phyloP scores from a whole-genome alignment of 2,329 filamentous ascomycete species.

The Colletotrichum salicis region DNA sequence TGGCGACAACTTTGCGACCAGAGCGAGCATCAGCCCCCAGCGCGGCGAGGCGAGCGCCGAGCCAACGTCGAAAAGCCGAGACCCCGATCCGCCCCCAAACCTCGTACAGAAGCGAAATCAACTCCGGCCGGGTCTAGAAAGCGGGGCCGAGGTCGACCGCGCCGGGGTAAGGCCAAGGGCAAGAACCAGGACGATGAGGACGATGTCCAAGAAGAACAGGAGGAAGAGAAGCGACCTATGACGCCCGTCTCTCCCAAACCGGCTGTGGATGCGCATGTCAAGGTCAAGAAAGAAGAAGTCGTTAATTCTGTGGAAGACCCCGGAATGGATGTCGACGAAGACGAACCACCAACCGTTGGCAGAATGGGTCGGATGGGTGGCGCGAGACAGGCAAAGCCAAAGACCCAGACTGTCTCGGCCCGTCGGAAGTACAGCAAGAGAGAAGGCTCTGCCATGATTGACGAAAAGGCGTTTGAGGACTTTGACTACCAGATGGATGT shows the following conservation, averaged over 20 bases:
- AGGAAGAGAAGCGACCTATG: conserved; percentile 36
- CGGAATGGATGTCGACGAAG: conserved; percentile 48
- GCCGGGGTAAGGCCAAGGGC: conserved; percentile 49
- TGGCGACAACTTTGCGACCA: conserved; percentile 95
- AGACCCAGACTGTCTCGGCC: conserved; percentile 82
- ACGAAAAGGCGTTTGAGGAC: conserved; percentile 88
- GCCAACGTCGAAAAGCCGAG: conserved; percentile 67
- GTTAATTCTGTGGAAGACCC: conserved; percentile 64
- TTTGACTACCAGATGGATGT: conserved; percentile 92
- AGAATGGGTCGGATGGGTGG: conserved; percentile 60
- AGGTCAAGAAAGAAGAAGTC: conserved; percentile 45
- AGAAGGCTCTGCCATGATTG: conserved; percentile 81
- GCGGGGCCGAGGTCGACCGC: conserved; percentile 52
- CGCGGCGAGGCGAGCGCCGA: conserved; percentile 84
- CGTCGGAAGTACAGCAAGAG: conserved; percentile 86
- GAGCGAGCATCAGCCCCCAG: conserved; percentile 94
- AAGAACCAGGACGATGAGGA: conserved; percentile 52
- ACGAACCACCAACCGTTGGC: conserved; percentile 48
- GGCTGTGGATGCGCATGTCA: conserved; percentile 43
- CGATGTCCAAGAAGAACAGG: conserved; percentile 39
- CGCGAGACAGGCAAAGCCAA: conserved; percentile 62
- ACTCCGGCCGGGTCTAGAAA: conserved; percentile 50
- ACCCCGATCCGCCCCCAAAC: conserved; percentile 49
- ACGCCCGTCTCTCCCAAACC: conserved; percentile 43
- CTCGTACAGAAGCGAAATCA: conserved; percentile 37